phyloP scores from a whole-genome alignment of 1,139 yeast genomes.

The Tardiomyces digboiensis region DNA sequence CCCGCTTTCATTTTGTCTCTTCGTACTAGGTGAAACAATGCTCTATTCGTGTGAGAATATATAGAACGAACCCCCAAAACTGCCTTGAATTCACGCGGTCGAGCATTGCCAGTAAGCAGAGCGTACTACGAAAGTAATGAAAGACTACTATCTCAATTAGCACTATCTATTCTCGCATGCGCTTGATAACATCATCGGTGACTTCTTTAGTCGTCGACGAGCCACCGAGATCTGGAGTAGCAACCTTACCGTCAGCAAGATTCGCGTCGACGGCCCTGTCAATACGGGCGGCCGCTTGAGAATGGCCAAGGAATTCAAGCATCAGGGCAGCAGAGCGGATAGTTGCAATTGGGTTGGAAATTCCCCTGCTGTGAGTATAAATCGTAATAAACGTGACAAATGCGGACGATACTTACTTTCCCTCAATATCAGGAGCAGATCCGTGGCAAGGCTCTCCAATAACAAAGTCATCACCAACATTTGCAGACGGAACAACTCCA shows the following conservation, averaged over 20 bases:
- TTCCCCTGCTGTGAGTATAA: conserved; percentile 19
- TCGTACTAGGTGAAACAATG: too few relatives aligned
- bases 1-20: too few relatives aligned
- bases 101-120: too few relatives aligned
- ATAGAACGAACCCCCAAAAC: too few relatives aligned
- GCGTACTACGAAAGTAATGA: too few relatives aligned
- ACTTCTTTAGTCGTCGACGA: conserved; percentile 79
- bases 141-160: too few relatives aligned
- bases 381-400: neutral
- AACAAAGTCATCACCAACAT: conserved; percentile 92
- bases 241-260: conserved; percentile 67
- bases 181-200: conserved; percentile 63
- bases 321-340: conserved; percentile 95
- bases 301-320: conserved; percentile 93
- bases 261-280: conserved; percentile 94
- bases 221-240: conserved; percentile 96
- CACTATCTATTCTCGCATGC: conserved; percentile 26
- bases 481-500: conserved; percentile 97
- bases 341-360: conserved; percentile 96
- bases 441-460: conserved; percentile 99
- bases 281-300: conserved; percentile 85
- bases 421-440: conserved; percentile 97
- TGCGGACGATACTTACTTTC: conserved; percentile 36
- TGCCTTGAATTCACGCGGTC: too few relatives aligned
- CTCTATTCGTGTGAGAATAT: too few relatives aligned